These are phyloP conservation scores for Pugionium cornutum DNA, from an alignment of 345 rosid species.

Conservation along the genomic window DNA sequence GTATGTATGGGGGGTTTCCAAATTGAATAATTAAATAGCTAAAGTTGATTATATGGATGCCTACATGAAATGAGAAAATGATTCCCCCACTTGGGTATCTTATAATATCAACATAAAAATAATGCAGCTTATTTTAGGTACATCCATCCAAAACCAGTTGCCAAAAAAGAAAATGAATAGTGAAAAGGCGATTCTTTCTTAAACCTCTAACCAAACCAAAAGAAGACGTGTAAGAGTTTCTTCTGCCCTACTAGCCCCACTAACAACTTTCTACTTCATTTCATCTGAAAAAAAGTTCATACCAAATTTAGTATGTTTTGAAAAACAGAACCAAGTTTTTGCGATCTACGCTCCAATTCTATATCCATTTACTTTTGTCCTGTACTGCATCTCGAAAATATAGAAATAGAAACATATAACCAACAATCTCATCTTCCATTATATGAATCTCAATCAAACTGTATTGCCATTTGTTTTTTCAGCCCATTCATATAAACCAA, in stretches of 20 bases:
- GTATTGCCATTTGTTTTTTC: background rate
- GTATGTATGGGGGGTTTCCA: slow-evolving; percentile 2
- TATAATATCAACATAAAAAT: background rate
- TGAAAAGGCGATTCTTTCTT: slow-evolving; percentile 26
- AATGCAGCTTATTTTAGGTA: slow-evolving; percentile 35
- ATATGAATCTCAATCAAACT: slow-evolving; percentile 12
- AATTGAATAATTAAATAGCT: slow-evolving; percentile 12
- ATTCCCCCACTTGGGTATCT: slow-evolving; percentile 32
- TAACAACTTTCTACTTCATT: slow-evolving; percentile 16
- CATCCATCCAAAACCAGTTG: slow-evolving; percentile 36
- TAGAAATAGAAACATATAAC: background rate
- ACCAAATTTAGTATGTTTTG: slow-evolving; percentile 33
- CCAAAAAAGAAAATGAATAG: slow-evolving; percentile 25
- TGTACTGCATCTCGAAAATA: background rate
- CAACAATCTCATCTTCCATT: slow-evolving; percentile 4
- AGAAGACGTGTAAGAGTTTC: slow-evolving; percentile 4
- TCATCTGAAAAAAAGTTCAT: slow-evolving; percentile 4
- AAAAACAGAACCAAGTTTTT: slow-evolving; percentile 24
- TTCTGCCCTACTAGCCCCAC: slow-evolving; percentile 11
- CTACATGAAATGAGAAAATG: slow-evolving; percentile 17
- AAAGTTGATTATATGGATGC: slow-evolving; percentile 34
- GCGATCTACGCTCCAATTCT: slow-evolving; percentile 15
- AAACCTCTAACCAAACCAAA: too few relatives aligned
- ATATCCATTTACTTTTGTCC: background rate
- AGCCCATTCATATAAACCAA: background rate